phyloP scores from a whole-genome alignment of 2,329 filamentous ascomycete genomes.

The Canariomyces notabilis region DNA sequence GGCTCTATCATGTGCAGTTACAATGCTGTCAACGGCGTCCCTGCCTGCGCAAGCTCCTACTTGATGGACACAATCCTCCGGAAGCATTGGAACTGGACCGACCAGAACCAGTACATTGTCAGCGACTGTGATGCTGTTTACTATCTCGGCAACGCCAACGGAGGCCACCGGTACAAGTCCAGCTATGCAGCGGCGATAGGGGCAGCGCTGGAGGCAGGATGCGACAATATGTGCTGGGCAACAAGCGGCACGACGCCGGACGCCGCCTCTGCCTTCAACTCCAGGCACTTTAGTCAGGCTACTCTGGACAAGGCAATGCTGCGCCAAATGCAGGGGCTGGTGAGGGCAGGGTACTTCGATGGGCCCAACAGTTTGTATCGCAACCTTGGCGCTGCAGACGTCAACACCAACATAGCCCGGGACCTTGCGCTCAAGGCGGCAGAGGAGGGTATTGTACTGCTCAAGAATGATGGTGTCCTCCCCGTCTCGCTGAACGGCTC shows the following conservation, averaged over 20 bases:
- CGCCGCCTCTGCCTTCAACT: constrained; percentile 18
- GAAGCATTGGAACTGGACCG: constrained; percentile 59
- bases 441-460: constrained; percentile 40
- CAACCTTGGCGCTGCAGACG: constrained; percentile 48
- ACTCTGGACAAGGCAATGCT: constrained; percentile 45
- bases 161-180: constrained; percentile 20
- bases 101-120: constrained; percentile 56
- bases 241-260: constrained; percentile 20
- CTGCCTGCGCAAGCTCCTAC: constrained; percentile 57
- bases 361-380: constrained; percentile 43
- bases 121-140: constrained; percentile 57
- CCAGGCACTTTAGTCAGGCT: constrained; percentile 39
- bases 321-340: constrained; percentile 49
- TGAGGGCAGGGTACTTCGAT: constrained; percentile 55
- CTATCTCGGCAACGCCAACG: constrained; percentile 23
- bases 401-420: constrained; percentile 49
- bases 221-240: constrained; percentile 23
- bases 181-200: constrained; percentile 18
- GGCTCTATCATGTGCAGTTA: constrained; percentile 57
- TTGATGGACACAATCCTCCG: constrained; percentile 55
- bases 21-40: constrained; percentile 57
- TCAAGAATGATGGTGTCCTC: constrained; percentile 51
- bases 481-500: constrained; percentile 44
- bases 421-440: constrained; percentile 53
- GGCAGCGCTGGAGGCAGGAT: constrained; percentile 19